Evolutionary conservation across 352 stramenopile genomes (phyloP), one percentile per base, ranked within the genome.

Genomic region (Globisporangium camurandrum): DNA sequence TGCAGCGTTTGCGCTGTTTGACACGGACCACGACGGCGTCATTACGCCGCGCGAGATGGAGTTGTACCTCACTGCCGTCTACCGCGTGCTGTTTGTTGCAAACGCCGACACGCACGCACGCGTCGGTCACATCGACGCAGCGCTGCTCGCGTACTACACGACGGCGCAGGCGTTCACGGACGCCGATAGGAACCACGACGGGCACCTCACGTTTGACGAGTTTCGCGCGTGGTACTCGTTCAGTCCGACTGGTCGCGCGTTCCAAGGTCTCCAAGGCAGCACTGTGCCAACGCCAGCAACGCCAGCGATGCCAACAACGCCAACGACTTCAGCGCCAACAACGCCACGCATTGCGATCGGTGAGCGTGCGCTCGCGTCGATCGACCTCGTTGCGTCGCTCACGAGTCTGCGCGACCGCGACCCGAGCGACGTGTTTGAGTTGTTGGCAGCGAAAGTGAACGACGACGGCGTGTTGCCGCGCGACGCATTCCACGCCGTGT

Each of bases 31-130:
- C 4, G 82, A 95, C 48, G 86, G 86, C 24, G 93, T 78, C 49
- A 94, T 96, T 61, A 88, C 78, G 1, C 53, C 69, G 19, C 56
- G 77, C 16, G 83, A 96, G 49, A 93, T 96, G 84, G 63, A 79
- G 44, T 71, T 59, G 46, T 95, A 95, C 59, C 45, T 95, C 36
- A 51, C 72, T 27, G 83, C 73, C 0, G 77, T 91, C 2, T 91
- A 87, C 56, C 64, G 65, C 20, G 69, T 91, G 14, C 70, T 93
- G 55, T 89, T 77, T 49, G 63, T 83, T 23, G 58, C 65, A 0
- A 67, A 49, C 16, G 54, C 67, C 36, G 49, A 49, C 17, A 62
- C 47, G 41, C 77, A 63, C 37, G 51, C 67, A 38, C 59, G 54
- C 2, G 62, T 86, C 42, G 56, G 62, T 11, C n/a, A n/a, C n/a